A percentile compares a stretch with the other conserved stretches of the same genome.
Conservation (phyloP, 805 yeast genomes). For the Priceomyces melissophilus region DNA sequence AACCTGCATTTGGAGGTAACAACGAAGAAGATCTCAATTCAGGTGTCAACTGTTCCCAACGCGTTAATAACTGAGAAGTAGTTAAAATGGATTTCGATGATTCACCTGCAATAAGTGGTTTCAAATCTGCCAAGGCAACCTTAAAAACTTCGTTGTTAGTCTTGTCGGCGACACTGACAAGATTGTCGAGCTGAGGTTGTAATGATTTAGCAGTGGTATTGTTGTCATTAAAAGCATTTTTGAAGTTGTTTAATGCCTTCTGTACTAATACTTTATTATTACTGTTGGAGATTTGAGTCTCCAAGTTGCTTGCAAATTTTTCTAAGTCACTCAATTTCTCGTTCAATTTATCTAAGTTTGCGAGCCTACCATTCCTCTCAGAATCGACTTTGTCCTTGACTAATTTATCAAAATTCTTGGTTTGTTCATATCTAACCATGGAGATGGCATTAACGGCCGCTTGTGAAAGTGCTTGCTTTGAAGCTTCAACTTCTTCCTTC, state of each 20-base stretch:
- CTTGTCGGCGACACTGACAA: slow-evolving; percentile 17
- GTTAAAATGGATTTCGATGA: slow-evolving; percentile 59
- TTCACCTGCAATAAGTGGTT: slow-evolving; percentile 33
- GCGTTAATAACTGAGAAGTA: slow-evolving; percentile 69
- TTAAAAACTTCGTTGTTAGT: slow-evolving; percentile 33
- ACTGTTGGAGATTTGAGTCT: slow-evolving; percentile 30
- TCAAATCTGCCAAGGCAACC: slow-evolving; percentile 31
- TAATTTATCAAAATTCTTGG: slow-evolving; percentile 45
- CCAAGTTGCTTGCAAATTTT: slow-evolving; percentile 45
- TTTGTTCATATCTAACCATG: slow-evolving; percentile 63
- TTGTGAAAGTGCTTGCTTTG: slow-evolving; percentile 59
- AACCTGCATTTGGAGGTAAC: slow-evolving; percentile 93
- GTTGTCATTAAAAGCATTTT: slow-evolving; percentile 22
- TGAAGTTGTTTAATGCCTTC: slow-evolving; percentile 31
- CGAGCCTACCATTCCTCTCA: slow-evolving; percentile 72
- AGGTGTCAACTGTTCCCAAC: slow-evolving; percentile 78
- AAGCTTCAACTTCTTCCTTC: slow-evolving; percentile 60
- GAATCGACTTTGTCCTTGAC: slow-evolving; percentile 28
- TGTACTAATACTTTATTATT: slow-evolving; percentile 31
- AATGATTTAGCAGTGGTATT: slow-evolving; percentile 24
- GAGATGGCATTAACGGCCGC: slow-evolving; percentile 74
- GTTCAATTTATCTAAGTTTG: slow-evolving; percentile 60
- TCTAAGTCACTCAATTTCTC: slow-evolving; percentile 54
- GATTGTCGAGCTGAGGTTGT: slow-evolving; percentile 37
- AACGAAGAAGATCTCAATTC: slow-evolving; percentile 86